These are phyloP conservation scores for Luzula sylvatica DNA, from an alignment of 176 grass and related monocot species.

Conservation along the genomic window DNA sequence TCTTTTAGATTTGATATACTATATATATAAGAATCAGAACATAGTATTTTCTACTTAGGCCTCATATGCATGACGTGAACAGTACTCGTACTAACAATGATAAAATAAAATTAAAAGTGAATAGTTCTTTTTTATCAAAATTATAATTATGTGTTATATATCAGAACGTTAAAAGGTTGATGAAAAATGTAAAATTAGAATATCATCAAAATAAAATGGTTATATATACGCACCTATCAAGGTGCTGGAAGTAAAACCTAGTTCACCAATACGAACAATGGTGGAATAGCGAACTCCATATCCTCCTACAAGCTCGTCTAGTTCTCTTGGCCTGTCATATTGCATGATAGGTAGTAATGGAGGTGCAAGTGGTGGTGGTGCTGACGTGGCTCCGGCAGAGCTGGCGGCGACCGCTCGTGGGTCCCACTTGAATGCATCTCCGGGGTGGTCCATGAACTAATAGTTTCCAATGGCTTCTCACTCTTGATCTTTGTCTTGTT, in stretches of 20 bases:
- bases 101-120: too few relatives aligned
- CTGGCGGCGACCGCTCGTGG: neutral
- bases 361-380: neutral
- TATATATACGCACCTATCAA: conserved; percentile 27
- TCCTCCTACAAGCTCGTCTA: conserved; percentile 33
- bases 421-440: conserved; percentile 38
- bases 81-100: too few relatives aligned
- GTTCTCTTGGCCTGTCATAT: conserved; percentile 27
- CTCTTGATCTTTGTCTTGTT: conserved; percentile 1
- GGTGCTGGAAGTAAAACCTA: conserved; percentile 42
- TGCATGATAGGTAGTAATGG: conserved; percentile 2
- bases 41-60: too few relatives aligned
- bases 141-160: neutral
- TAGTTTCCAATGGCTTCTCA: too few relatives aligned
- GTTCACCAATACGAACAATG: conserved; percentile 33
- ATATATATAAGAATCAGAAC: too few relatives aligned
- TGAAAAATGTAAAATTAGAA: neutral
- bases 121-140: too few relatives aligned
- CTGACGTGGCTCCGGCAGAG: neutral
- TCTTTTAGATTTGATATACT: too few relatives aligned
- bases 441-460: conserved; percentile 6
- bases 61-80: too few relatives aligned
- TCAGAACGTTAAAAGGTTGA: neutral
- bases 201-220: neutral
- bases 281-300: conserved; percentile 39